Percentiles rank a stretch among this genome's conserved stretches.
Conservation (phyloP, 345 rosid genomes). For the Heritiera fomes region DNA sequence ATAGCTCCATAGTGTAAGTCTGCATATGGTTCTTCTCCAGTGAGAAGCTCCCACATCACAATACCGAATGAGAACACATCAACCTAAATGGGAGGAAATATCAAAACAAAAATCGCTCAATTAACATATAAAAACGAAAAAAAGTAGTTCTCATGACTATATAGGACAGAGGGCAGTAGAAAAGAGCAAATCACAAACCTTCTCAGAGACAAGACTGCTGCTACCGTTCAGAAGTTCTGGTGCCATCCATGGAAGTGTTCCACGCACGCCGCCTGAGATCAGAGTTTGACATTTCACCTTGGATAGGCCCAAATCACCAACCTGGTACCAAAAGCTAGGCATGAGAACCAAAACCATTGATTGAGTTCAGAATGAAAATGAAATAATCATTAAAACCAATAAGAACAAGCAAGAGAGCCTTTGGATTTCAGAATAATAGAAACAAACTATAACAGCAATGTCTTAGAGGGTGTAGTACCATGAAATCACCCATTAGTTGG, state of each 20-base stretch:
- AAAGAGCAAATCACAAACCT: slow-evolving; percentile 35
- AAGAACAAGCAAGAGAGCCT: neutral
- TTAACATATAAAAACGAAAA: neutral
- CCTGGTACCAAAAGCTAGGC: slow-evolving; percentile 34
- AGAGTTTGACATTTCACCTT: slow-evolving; percentile 68
- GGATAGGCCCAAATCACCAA: slow-evolving; percentile 74
- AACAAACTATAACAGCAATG: neutral
- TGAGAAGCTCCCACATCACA: slow-evolving; percentile 71
- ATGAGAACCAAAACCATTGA: slow-evolving; percentile 4
- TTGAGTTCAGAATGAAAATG: slow-evolving; percentile 6
- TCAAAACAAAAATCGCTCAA: neutral
- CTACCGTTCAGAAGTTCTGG: slow-evolving; percentile 73
- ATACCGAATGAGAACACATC: slow-evolving; percentile 78
- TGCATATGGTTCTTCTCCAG: slow-evolving; percentile 73
- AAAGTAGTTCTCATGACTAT: neutral
- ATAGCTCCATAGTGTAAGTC: slow-evolving; percentile 81
- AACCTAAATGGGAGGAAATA: slow-evolving; percentile 32
- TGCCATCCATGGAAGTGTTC: slow-evolving; percentile 83
- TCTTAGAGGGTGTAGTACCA: neutral
- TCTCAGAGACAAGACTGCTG: slow-evolving; percentile 65
- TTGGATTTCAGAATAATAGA: neutral
- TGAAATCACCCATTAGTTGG: slow-evolving; percentile 1
- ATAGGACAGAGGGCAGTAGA: neutral
- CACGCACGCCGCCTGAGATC: slow-evolving; percentile 74
- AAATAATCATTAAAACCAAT: slow-evolving; percentile 1